Evolutionary conservation across 2,329 filamentous ascomycete genomes (phyloP).

Genomic region (Zasmidium citrigriseum): DNA sequence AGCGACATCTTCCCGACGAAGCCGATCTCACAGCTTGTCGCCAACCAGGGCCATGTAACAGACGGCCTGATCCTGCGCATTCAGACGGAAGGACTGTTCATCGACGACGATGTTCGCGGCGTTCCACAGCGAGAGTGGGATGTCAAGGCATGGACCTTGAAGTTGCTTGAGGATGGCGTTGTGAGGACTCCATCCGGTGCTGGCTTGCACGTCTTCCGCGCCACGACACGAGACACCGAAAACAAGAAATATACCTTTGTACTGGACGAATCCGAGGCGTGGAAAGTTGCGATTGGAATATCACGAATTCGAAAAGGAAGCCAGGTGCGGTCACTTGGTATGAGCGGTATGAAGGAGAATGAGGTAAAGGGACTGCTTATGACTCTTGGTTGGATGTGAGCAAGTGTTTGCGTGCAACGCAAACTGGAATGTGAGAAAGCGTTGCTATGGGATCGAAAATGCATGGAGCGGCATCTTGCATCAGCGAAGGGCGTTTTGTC

Average conservation of each 20-base stretch:
- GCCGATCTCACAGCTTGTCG: conserved; percentile 87
- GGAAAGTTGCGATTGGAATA: conserved; percentile 63
- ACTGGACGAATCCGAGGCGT: conserved; percentile 59
- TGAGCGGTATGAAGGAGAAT: conserved; percentile 52
- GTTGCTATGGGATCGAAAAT: not conserved
- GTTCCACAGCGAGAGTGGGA: conserved; percentile 98
- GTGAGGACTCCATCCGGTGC: conserved; percentile 40
- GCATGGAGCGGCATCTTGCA: conserved; percentile 5
- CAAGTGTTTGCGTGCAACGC: conserved; percentile 1
- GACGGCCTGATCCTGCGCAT: conserved; percentile 91
- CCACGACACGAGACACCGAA: conserved; percentile 59
- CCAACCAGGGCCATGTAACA: conserved; percentile 80
- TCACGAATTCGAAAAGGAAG: conserved; percentile 58
- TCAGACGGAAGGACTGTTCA: conserved; percentile 91
- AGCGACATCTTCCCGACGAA: conserved; percentile 85
- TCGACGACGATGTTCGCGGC: conserved; percentile 89
- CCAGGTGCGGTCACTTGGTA: conserved; percentile 56
- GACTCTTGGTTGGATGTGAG: conserved; percentile 35
- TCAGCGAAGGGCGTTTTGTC: conserved; percentile 9
- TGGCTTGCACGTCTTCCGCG: conserved; percentile 59
- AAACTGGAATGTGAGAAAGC: not conserved
- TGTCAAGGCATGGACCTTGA: conserved; percentile 96
- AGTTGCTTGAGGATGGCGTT: conserved; percentile 69
- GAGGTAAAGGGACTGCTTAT: conserved; percentile 43
- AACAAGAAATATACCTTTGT: conserved; percentile 65